A percentile compares a stretch with the other conserved stretches of the same genome.
Conservation (phyloP, 148 eudicot species). For the Cornus suecica region DNA sequence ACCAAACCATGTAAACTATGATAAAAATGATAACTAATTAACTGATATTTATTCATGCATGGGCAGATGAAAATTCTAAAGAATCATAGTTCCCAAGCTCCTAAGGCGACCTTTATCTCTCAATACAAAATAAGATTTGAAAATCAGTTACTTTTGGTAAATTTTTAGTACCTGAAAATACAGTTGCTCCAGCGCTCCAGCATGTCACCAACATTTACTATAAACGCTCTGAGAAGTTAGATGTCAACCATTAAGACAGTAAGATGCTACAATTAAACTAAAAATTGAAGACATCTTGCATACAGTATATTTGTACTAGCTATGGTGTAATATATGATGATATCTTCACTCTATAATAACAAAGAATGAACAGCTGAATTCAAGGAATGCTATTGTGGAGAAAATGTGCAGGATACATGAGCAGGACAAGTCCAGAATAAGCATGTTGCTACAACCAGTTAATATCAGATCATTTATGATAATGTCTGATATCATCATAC, state of each 20-base stretch:
- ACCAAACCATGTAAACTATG: background rate
- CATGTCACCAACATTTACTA: slow-evolving; percentile 96
- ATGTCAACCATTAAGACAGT: slow-evolving; percentile 8
- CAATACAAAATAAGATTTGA: background rate
- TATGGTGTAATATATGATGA: background rate
- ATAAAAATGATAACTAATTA: background rate
- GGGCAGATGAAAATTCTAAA: background rate
- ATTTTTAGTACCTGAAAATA: slow-evolving; percentile 67
- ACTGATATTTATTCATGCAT: background rate
- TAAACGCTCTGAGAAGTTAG: slow-evolving; percentile 61
- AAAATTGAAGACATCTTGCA: background rate
- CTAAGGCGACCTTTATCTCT: slow-evolving; percentile 7
- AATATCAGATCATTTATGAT: background rate
- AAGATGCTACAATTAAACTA: background rate
- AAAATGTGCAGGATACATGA: background rate
- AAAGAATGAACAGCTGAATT: background rate
- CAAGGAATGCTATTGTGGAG: background rate
- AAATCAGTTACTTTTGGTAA: background rate
- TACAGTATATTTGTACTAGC: background rate
- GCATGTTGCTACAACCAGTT: background rate
- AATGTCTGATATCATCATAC: background rate
- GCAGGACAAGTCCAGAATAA: background rate
- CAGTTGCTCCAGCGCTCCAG: slow-evolving; percentile 98
- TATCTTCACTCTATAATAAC: slow-evolving; percentile 4
- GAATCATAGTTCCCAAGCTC: slow-evolving; percentile 9